Evolutionary conservation across 805 yeast genomes (phyloP).

Genomic region (Cyberlindnera xishuangbannaensis): DNA sequence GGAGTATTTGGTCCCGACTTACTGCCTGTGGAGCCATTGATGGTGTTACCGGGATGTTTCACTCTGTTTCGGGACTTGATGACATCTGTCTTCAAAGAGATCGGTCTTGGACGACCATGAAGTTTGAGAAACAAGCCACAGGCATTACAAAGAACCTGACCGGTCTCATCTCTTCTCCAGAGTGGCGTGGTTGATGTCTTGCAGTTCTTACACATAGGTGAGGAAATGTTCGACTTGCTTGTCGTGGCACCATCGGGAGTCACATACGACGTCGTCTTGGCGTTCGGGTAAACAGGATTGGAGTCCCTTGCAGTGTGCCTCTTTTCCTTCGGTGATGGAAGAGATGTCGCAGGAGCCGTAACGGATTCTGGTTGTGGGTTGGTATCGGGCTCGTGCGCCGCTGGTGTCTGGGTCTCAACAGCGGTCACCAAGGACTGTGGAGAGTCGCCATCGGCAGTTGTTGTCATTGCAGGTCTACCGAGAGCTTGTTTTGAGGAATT

Average conservation of each 20-base stretch:
- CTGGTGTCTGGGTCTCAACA: too few species aligned
- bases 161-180: conserved; percentile 92
- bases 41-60: conserved; percentile 36
- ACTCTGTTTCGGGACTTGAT: conserved; percentile 88
- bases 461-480: too few species aligned
- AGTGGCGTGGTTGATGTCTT: conserved; percentile 89
- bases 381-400: too few species aligned
- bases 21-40: conserved; percentile 5
- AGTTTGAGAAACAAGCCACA: conserved; percentile 85
- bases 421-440: too few species aligned
- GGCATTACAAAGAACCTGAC: conserved; percentile 89
- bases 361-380: conserved; percentile 2
- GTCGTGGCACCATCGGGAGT: conserved; percentile 57
- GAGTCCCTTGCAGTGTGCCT: not conserved
- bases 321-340: conserved; percentile 7
- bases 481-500: too few species aligned
- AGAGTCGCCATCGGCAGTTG: too few species aligned
- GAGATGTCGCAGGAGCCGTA: conserved; percentile 6
- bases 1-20: conserved; percentile 20
- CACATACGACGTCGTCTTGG: conserved; percentile 50
- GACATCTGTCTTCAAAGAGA: conserved; percentile 84
- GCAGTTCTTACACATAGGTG: conserved; percentile 84
- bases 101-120: conserved; percentile 92
- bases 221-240: conserved; percentile 54
- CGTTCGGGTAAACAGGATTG: conserved; percentile 41